Evolutionary conservation across 2,329 filamentous ascomycete species (phyloP), one percentile per base, ranked within the genome.

Genomic region (Exophiala xenobiotica): DNA sequence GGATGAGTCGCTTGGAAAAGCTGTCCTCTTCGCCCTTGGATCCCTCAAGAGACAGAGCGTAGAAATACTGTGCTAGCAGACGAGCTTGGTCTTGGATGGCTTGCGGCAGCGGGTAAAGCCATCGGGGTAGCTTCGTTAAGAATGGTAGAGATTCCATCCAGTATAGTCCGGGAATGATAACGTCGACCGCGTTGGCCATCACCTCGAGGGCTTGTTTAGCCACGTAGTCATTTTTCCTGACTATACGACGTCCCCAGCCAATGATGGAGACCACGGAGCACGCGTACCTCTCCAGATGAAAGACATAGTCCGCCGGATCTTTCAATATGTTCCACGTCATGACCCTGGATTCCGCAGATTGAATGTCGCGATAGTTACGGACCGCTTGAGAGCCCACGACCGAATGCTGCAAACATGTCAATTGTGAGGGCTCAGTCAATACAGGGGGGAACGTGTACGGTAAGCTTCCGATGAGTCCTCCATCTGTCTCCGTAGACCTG

Each of bases 311-410:
- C 16, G 37, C 43, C 4, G 69, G 69, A 1, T 60, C 46, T 2
- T 45, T 45, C 18, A 70, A 31, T 9, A 74, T 53, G 49, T 69
- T 66, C 7, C 62, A 70, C 0, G 78, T 78, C 12, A 81, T 73
- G 1, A 79, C 63, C 35, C 73, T 74, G 61, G 77, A 80, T 66
- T 82, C 79, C 56, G 79, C 74, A 59, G 82, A 78, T 60, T 83
- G 79, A 50, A 82, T 75, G 5, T 64, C 59, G 1, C 75, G 71
- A 56, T 79, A 79, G 45, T 72, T 72, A 2, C 75, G 69, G 6
- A 82, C 77, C 12, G 79, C 73, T 68, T 82, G 80, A 47, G 79
- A 56, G 41, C 77, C 76, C 9, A 79, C 76, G 22, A 72, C 76
- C 12, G 73, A 64, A 55, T 79, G 77, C 41, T 44, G 11, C 8